These are phyloP conservation scores for Podaxis sp. DNA, from an alignment of 768 basidiomycete genomes.

Conservation along the genomic window DNA sequence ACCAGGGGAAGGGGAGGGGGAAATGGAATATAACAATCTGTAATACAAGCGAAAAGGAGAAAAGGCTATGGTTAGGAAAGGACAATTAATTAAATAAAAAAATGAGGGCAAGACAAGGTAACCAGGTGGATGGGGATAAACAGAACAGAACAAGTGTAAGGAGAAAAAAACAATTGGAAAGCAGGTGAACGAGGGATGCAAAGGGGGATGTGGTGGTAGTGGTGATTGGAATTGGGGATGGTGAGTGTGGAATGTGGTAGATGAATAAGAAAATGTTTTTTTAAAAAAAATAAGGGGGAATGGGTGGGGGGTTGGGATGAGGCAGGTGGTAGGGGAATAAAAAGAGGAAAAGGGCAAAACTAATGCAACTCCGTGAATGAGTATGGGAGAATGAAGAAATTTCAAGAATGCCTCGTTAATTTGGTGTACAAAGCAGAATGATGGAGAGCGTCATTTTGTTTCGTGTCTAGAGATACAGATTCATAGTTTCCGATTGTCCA, in stretches of 20 bases:
- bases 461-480: conserved; percentile 17
- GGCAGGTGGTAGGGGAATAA: neutral
- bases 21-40: conserved; percentile 9
- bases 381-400: neutral
- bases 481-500: conserved; percentile 11
- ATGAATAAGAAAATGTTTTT: conserved; percentile 4
- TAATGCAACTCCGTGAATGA: conserved; percentile 10
- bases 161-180: conserved; percentile 9
- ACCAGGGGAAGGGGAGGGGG: neutral
- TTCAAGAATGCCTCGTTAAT: conserved; percentile 10
- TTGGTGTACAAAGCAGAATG: conserved; percentile 14
- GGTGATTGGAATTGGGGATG: conserved; percentile 1
- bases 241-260: neutral
- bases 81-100: conserved; percentile 12
- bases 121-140: conserved; percentile 2
- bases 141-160: neutral
- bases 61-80: neutral
- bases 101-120: conserved; percentile 13
- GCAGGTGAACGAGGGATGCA: conserved; percentile 14
- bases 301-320: neutral
- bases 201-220: neutral
- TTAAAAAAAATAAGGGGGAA: neutral
- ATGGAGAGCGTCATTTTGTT: conserved; percentile 15
- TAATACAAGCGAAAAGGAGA: conserved; percentile 4
- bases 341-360: neutral